Evolutionary conservation across 345 rosid species (phyloP), one percentile per base, ranked within the genome.

Genomic region (Balakata baccata): DNA sequence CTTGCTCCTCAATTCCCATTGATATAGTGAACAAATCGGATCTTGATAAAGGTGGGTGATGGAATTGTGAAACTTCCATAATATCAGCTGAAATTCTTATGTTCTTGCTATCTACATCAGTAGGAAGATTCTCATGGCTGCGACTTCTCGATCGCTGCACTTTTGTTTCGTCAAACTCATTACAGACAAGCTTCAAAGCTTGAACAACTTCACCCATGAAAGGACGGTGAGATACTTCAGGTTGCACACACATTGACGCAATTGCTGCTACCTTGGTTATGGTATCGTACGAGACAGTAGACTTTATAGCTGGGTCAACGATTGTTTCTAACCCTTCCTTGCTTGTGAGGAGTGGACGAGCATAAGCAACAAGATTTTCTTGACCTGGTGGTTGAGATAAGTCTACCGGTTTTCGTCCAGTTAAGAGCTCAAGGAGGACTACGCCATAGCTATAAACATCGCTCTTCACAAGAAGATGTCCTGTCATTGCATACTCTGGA

Each of bases 371-470:
- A 0, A 90, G 90, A 73, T 87, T 88, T 79, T 90, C 92, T 78
- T 88, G 90, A 54, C 92, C 95, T 8, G 84, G 83, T 29, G 89
- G 89, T 77, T 85, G 90, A 3, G 88, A 84, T 54, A 90, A 78
- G 82, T 90, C 92, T 68, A 90, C 90, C 0, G 94, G 92, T 78
- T 90, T 88, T 77, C 85, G 79, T 29, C 92, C 90, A 0, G 92
- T 88, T 62, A 90, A 77, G 62, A 90, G 92, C 79, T 90, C 95
- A 23, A 90, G 90, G 63, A 90, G 89, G 78, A 90, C 95, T 34
- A 90, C 92, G 11, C 94, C 94, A 20, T 88, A 90, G 81, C 95
- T 90, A 71, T 90, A 89, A 38, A 89, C 94, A 49, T 88, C 89
- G 72, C 92, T 89, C 77, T 89, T 89, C 67, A 89, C 92, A 6